These are phyloP conservation scores for Manihot esculenta DNA, from an alignment of 441 rosid species.

Conservation along the genomic window DNA sequence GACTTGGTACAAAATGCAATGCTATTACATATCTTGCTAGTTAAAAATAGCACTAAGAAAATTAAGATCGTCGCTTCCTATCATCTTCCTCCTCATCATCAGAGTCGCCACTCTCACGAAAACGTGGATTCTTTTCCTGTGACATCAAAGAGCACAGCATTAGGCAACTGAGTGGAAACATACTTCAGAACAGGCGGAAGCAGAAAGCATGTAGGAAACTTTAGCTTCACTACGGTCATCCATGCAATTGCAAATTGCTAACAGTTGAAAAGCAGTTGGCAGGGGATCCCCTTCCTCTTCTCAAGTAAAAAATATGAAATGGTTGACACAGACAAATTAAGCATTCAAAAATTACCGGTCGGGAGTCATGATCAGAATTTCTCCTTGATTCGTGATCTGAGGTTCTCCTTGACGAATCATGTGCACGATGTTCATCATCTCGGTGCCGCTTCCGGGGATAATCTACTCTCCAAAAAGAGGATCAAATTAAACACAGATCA, in stretches of 20 bases:
- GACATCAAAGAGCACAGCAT: slow-evolving; percentile 14
- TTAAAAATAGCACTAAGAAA: neutral
- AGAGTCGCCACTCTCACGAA: slow-evolving; percentile 93
- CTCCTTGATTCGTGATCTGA: slow-evolving; percentile 70
- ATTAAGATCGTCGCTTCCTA: slow-evolving; percentile 44
- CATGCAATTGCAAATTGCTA: neutral
- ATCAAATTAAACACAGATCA: slow-evolving; percentile 3
- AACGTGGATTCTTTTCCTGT: slow-evolving; percentile 99
- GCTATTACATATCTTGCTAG: neutral
- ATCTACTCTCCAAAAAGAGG: slow-evolving; percentile 44
- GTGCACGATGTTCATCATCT: slow-evolving; percentile 74
- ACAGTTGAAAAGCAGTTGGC: neutral
- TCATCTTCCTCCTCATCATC: slow-evolving; percentile 93
- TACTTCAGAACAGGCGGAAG: neutral
- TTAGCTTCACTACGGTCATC: neutral
- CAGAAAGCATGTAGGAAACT: neutral
- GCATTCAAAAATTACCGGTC: slow-evolving; percentile 57
- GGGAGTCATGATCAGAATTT: slow-evolving; percentile 72
- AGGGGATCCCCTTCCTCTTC: neutral
- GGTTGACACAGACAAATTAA: neutral
- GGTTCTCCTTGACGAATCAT: slow-evolving; percentile 62
- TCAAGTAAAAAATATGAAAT: neutral
- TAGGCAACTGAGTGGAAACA: slow-evolving; percentile 2
- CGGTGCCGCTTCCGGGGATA: slow-evolving; percentile 71
- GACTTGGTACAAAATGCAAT: neutral